These are phyloP conservation scores for Colletotrichum simmondsii DNA, from an alignment of 2,329 filamentous ascomycete genomes.

Conservation along the genomic window DNA sequence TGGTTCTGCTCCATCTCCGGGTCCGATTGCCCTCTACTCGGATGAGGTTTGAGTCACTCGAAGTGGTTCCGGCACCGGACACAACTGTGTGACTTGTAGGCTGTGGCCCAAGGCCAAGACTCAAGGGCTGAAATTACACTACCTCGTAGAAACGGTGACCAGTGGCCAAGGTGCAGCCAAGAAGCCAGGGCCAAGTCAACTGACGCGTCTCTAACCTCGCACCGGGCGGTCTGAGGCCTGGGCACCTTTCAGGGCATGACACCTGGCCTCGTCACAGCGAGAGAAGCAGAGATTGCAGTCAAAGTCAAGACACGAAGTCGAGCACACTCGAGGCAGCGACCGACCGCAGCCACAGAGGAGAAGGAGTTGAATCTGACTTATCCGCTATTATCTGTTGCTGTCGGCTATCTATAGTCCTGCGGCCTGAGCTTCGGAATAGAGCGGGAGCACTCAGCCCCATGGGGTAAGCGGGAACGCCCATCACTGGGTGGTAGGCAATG, in stretches of 20 bases:
- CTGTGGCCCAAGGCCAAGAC: background rate
- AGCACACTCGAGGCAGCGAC: background rate
- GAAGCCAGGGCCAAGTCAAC: background rate
- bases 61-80: too few relatives aligned
- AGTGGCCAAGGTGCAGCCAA: background rate
- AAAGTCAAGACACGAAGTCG: background rate
- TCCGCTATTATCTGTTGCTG: background rate
- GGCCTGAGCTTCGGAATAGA: conserved; percentile 22
- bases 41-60: too few relatives aligned
- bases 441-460: conserved; percentile 29
- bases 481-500: conserved; percentile 19
- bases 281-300: background rate
- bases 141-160: background rate
- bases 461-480: conserved; percentile 28
- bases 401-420: conserved; percentile 25
- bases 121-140: background rate
- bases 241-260: conserved; percentile 7
- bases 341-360: background rate
- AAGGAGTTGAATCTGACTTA: conserved; percentile 29
- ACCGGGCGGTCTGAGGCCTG: conserved; percentile 11
- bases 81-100: too few relatives aligned
- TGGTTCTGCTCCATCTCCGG: too few relatives aligned
- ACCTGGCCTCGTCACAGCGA: background rate
- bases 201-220: conserved; percentile 18
- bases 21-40: too few relatives aligned